Conservation (phyloP, 1,284 basidiomycete species). For the Trichosporon asahii region DNA sequence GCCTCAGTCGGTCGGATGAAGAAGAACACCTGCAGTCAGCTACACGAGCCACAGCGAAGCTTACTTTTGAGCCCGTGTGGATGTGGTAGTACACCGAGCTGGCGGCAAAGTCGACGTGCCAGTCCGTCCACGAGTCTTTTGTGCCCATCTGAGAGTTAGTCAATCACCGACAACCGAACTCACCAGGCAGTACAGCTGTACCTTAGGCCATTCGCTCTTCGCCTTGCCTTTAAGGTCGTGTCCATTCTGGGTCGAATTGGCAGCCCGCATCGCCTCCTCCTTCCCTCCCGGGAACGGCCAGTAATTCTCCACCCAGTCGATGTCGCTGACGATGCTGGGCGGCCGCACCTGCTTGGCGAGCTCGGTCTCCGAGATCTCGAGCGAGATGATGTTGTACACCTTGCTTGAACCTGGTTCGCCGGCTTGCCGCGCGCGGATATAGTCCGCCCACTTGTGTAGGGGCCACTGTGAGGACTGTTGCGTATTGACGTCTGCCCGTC, state of each 20-base stretch:
- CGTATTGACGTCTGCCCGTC: constrained; percentile 66
- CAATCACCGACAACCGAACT: constrained; percentile 48
- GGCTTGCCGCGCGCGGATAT: constrained; percentile 56
- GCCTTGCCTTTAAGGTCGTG: constrained; percentile 12
- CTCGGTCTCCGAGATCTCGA: constrained; percentile 75
- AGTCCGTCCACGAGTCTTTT: constrained; percentile 75
- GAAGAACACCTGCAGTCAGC: constrained; percentile 69
- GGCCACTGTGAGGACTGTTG: constrained; percentile 81
- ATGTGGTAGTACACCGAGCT: constrained; percentile 94
- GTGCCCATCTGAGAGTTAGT: constrained; percentile 57
- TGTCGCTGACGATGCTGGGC: constrained; percentile 76
- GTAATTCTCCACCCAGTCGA: constrained; percentile 95
- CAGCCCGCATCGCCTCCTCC: constrained; percentile 19
- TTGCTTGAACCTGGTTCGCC: constrained; percentile 52
- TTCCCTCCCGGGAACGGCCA: constrained; percentile 61
- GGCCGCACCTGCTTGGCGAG: constrained; percentile 73
- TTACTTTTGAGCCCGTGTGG: constrained; percentile 71
- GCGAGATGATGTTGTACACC: constrained; percentile 82
- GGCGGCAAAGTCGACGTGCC: constrained; percentile 95
- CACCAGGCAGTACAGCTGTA: constrained; percentile 95
- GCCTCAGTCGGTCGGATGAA: constrained; percentile 85
- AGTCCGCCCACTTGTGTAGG: constrained; percentile 83
- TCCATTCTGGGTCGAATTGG: constrained; percentile 38
- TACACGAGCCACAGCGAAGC: constrained; percentile 13
- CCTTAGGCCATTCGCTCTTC: constrained; percentile 69